Base-by-base conservation (phyloP, 805 yeast genomes). In the Phaffomyces opuntiae region DNA sequence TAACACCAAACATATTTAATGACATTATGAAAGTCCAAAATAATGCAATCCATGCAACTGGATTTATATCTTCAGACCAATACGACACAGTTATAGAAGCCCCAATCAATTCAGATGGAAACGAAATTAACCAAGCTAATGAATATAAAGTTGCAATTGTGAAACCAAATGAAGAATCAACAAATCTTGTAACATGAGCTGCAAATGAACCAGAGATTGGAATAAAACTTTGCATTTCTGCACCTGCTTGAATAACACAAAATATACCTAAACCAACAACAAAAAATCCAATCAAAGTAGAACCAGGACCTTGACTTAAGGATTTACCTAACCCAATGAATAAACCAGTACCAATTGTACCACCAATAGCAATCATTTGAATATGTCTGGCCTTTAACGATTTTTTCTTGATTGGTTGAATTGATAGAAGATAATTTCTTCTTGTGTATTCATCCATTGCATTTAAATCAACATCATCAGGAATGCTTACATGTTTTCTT, bases 291-390 rank as follows among this genome's bases (percentile, higher is more conserved):
- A 81, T 73, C 31, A 81, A 61, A 42, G 80, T 73, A 2, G 81
- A 86, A 13, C 84, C 83, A n/a, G 87, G 88, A 50, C 83, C 83
- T 25, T 69, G 65, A 14, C 62, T 61, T 42, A 83, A 64, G 0
- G 84, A 75, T 39, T 72, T 65, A 45, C 87, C 87, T 8, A 82
- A 69, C 38, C 85, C 86, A 47, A 81, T 75, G 53, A 82, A 80
- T 47, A 81, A 64, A 57, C 87, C 87, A 32, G 87, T 80, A 63
- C 89, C 88, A 48, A 82, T 75, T 43, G 82, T 74, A 58, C 87
- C 86, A 50, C 86, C 88, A 49, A 82, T 74, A 38, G 87, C 82
- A 49, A 82, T 74, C 75, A 81, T 78, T 51, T 80, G 80, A 52
- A 81, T 60, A 55, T 80, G 86, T 63, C 84, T 71, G 29, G 72